Base-by-base conservation (phyloP, 805 yeast species). In the Maudiozyma serrabonitensis region DNA sequence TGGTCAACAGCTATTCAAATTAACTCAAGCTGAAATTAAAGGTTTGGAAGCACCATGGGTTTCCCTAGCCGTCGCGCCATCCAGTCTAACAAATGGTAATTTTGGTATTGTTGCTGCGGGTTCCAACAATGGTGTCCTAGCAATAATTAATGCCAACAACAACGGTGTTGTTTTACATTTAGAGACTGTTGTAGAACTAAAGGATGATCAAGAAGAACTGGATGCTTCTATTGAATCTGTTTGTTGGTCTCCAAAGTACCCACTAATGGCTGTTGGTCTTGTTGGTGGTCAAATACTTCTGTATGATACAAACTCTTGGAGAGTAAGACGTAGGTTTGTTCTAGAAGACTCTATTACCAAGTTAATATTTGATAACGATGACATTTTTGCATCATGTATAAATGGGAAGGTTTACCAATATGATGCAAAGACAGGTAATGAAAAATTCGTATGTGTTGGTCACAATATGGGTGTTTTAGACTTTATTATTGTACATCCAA, bases 391-490 rank as follows among this genome's bases (percentile, higher is more conserved):
- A 0, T 74, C 88, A 5, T 79, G 86, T 49, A 87, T 87, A 82
- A 85, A 89, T 63, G 97, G 98, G 50, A 79, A 78, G 56, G 78
- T 93, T 35, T 83, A 82, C 68, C 81, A 84, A 66, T 89, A 88
- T 85, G 97, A 93, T 67, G 82, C 85, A 6, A 82, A 96, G 70
- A 83, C 89, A 2, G 95, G 95, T 50, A 80, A 77, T 52, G 82
- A 79, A 59, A 68, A 84, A 51, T 85, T 84, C 70, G 83, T 76
- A 34, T 93, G 95, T 54, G 80, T 80, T 40, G 99, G 99, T 21
- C 99, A 93, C 66, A 85, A 84, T 67, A 86, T 87, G 85, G 98
- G 98, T 54, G 82, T 93, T 18, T 75, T 93, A 54, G 97, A 88
- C 59, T 91, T 93, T 63, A 81, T 84, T 18, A 62, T 83, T 41